A percentile compares a stretch with the other conserved stretches of the same genome.
Evolutionary conservation across 208 protist genomes (phyloP).

Genomic region (Perkinsela sp.): DNA sequence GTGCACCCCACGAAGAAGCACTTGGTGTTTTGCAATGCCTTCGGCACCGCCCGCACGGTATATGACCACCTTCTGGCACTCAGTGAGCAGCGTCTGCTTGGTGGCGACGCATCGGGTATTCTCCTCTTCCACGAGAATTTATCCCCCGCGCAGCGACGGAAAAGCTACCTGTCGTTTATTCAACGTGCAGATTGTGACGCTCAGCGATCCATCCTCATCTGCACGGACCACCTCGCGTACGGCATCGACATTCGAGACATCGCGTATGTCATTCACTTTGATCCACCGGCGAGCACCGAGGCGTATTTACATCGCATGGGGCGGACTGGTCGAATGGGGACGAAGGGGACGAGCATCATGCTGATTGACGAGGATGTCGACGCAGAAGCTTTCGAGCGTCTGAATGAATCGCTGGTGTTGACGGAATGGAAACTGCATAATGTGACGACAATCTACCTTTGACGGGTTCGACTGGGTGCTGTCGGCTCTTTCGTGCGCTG

Average conservation of each 20-base stretch:
- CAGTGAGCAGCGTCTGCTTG: slow-evolving; percentile 10
- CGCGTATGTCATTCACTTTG: slow-evolving; percentile 67
- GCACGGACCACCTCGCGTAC: slow-evolving; percentile 56
- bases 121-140: slow-evolving; percentile 57
- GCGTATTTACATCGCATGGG: slow-evolving; percentile 63
- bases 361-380: slow-evolving; percentile 7
- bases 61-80: slow-evolving; percentile 20
- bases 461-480: too few species aligned
- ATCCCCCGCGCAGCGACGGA: slow-evolving; percentile 2
- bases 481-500: too few species aligned
- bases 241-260: slow-evolving; percentile 64
- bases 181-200: background rate
- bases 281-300: slow-evolving; percentile 29
- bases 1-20: slow-evolving; percentile 55
- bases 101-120: slow-evolving; percentile 26
- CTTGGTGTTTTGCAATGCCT: slow-evolving; percentile 65
- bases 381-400: background rate
- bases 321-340: slow-evolving; percentile 56
- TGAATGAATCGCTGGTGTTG: background rate
- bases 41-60: slow-evolving; percentile 24
- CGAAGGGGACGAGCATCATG: slow-evolving; percentile 42
- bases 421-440: background rate
- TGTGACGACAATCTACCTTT: background rate
- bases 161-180: slow-evolving; percentile 2
- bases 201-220: slow-evolving; percentile 30